A percentile compares a stretch with the other conserved stretches of the same genome.
These are phyloP conservation scores for Hypoxylon crocopeplum DNA, from an alignment of 495 filamentous ascomycete genomes.

Conservation along the genomic window DNA sequence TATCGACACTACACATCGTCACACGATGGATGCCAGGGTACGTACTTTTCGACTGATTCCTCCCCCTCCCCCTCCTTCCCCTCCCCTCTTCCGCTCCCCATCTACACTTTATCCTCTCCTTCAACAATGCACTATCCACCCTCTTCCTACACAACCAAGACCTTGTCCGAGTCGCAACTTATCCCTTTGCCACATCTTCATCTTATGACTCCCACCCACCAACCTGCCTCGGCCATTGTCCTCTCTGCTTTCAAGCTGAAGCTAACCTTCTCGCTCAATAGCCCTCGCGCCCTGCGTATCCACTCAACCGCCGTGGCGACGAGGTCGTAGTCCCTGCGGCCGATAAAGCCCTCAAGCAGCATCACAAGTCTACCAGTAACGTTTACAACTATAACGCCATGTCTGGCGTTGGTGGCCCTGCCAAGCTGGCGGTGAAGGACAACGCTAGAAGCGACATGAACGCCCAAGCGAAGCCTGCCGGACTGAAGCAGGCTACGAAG, in stretches of 20 bases:
- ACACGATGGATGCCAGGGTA: constrained; percentile 49
- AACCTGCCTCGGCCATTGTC: not conserved
- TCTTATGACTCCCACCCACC: too few relatives aligned
- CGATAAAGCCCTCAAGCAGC: constrained; percentile 73
- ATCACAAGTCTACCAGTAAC: constrained; percentile 80
- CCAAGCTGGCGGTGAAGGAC: constrained; percentile 73
- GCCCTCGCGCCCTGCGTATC: constrained; percentile 74
- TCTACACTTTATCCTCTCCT: too few relatives aligned
- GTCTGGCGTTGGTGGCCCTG: constrained; percentile 55
- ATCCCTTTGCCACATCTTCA: constrained; percentile 1
- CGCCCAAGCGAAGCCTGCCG: constrained; percentile 64
- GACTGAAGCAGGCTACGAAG: not conserved
- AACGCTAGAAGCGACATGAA: constrained; percentile 82
- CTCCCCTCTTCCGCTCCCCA: not conserved
- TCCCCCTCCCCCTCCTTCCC: not conserved
- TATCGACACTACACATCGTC: constrained; percentile 7
- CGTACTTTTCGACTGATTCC: constrained; percentile 9
- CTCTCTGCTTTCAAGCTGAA: not conserved
- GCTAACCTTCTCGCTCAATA: constrained; percentile 46
- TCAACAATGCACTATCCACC: constrained; percentile 1
- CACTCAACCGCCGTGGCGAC: constrained; percentile 65
- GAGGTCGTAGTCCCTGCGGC: constrained; percentile 69
- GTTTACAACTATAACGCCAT: constrained; percentile 62
- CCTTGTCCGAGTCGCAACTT: too few relatives aligned
- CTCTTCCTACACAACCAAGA: too few relatives aligned